A percentile compares a stretch with the other conserved stretches of the same genome.
Conservation (phyloP, 139 green algal species). For the Auxenochlorella pyrenoidosa region DNA sequence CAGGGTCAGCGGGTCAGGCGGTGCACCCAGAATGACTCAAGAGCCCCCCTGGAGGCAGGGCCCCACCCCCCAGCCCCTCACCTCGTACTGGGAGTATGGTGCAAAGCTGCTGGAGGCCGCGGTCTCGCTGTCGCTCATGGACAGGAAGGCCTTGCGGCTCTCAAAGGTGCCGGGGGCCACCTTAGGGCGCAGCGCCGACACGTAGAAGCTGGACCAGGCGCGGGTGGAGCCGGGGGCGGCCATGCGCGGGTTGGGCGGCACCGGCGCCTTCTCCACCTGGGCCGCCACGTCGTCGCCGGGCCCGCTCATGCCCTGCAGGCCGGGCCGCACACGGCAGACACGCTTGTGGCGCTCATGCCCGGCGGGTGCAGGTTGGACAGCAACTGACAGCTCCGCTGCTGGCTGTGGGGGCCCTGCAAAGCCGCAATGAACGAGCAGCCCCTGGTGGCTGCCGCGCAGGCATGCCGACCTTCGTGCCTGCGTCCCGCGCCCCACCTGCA, state of each 20-base stretch:
- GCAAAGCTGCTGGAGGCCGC: slow-evolving; percentile 34
- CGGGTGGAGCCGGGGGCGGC: neutral
- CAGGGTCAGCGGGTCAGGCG: no score
- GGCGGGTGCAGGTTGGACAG: no score
- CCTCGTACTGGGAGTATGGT: slow-evolving; percentile 77
- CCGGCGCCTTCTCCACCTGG: slow-evolving; percentile 42
- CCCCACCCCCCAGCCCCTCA: slow-evolving; percentile 8
- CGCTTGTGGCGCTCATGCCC: no score
- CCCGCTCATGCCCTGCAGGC: slow-evolving; percentile 43
- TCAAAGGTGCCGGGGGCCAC: slow-evolving; percentile 54
- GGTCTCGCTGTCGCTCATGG: slow-evolving; percentile 40
- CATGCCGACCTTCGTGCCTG: neutral
- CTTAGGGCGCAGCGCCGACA: slow-evolving; percentile 14
- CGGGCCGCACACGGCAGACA: no score
- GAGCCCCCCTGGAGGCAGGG: no score
- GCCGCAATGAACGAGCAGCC: no score
- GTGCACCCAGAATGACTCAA: no score
- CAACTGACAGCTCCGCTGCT: no score
- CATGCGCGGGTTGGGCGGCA: slow-evolving; percentile 31
- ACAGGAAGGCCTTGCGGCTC: slow-evolving; percentile 21
- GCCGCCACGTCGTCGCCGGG: slow-evolving; percentile 8
- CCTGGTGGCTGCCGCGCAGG: neutral
- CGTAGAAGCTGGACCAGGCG: slow-evolving; percentile 55
- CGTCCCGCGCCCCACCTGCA: slow-evolving; percentile 10
- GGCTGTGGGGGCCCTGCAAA: no score